Base-by-base conservation (phyloP, 495 filamentous ascomycete genomes). In the Xylaria sp. region DNA sequence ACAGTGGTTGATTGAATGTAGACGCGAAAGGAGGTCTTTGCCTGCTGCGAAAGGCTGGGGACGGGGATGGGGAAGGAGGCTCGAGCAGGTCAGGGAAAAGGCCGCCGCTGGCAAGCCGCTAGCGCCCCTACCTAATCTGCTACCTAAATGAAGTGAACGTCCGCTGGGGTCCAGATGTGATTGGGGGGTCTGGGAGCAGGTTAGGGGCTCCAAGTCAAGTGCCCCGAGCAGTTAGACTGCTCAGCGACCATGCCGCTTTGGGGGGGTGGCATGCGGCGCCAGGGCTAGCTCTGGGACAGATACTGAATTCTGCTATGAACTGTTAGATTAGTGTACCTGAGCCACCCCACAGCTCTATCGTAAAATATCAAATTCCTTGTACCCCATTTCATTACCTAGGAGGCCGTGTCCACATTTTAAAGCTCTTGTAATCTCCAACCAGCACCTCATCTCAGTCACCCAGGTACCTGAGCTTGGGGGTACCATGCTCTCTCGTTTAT, bases 1-100 rank as follows among this genome's bases (percentile, higher is more conserved):
- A 50, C 35, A 26, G 68, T 55, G 61, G 33, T 66, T 66, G 52
- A 59, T 40, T 70, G 61, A 50, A 65, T 44, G 29, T 58, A 58
- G 61, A 71, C 69, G 69, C 61, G 69, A 71, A 71, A 66, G 69
- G 69, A 71, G 69, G 69, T 71, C 69, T 71, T 66, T 71, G 61
- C 46, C 69, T 70, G 68, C 48, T 64, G 69, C 52, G 59, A 71
- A 71, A 71, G 64, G 64, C 64, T 67, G 64, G 66, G 66, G 66
- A 68, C 66, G 53, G 66, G 66, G 66, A 68, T 61, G 66, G 66
- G 66, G 69, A 71, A 71, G 69, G 69, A 71, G 69, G 69, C 69
- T 71, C 69, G 69, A 71, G 69, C 61, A 68, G 66, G 66, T 58
- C 66, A 58, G 66, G 65, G 26, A 71, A 71, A 71, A 59, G 61